Evolutionary conservation across 1,284 basidiomycete species (phyloP).

Genomic region (Fomes fomentarius): DNA sequence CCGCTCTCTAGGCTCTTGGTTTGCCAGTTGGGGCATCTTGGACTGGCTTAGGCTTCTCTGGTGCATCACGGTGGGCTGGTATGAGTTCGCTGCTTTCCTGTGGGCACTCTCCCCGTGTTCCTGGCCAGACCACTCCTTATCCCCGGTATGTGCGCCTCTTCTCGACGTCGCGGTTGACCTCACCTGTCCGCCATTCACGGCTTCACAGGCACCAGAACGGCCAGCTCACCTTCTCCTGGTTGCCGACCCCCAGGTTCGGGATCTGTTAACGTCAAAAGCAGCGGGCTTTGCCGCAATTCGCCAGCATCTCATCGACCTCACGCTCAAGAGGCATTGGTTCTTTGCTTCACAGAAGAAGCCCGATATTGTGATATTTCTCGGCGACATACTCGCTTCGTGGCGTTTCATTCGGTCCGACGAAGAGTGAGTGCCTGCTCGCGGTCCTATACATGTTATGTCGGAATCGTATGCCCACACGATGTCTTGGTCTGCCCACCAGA

Average conservation of each 20-base stretch:
- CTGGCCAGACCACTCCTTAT: conserved; percentile 50
- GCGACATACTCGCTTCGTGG: conserved; percentile 79
- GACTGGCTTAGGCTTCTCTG: conserved; percentile 54
- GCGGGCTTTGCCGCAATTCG: conserved; percentile 46
- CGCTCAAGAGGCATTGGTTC: conserved; percentile 78
- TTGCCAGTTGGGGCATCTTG: conserved; percentile 23
- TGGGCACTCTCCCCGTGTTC: conserved; percentile 51
- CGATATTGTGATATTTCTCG: conserved; percentile 78
- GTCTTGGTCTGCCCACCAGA: conserved; percentile 41
- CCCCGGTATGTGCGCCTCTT: conserved; percentile 10
- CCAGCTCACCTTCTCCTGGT: conserved; percentile 71
- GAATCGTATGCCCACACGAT: conserved; percentile 17
- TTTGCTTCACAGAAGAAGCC: conserved; percentile 63
- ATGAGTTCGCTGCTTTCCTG: conserved; percentile 60
- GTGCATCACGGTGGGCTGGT: conserved; percentile 67
- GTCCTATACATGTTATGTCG: neutral
- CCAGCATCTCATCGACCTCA: conserved; percentile 64
- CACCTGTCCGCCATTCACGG: neutral
- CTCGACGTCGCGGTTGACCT: neutral
- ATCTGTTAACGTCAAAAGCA: conserved; percentile 47
- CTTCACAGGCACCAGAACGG: conserved; percentile 13
- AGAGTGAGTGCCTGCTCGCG: conserved; percentile 51
- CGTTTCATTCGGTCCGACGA: conserved; percentile 56
- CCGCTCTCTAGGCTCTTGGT: conserved; percentile 6
- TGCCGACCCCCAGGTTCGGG: conserved; percentile 79